Evolutionary conservation across 2,329 filamentous ascomycete species (phyloP).

Genomic region (Venturia carpophila): DNA sequence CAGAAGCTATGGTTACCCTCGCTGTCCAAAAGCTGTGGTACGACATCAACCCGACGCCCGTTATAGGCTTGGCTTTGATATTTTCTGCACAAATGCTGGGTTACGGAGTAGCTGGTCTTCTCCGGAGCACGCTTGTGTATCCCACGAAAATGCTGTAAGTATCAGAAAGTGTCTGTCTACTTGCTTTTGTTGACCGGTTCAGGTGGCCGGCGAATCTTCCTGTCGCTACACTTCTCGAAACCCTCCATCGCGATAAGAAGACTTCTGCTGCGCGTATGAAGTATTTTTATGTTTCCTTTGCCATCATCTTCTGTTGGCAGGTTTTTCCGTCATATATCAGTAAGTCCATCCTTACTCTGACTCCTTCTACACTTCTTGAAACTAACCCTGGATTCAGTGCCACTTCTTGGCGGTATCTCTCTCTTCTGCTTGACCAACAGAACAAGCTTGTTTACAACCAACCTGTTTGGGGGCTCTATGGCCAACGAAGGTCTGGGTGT

Average conservation of each 20-base stretch:
- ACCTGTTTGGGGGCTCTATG: conserved; percentile 20
- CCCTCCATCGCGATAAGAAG: conserved; percentile 19
- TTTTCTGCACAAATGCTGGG: conserved; percentile 21
- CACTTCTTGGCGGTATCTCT: conserved; percentile 16
- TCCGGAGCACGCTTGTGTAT: conserved; percentile 21
- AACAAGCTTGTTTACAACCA: conserved; percentile 20
- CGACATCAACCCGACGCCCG: conserved; percentile 7
- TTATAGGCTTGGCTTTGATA: conserved; percentile 18
- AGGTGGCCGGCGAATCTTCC: conserved; percentile 20
- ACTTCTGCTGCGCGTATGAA: conserved; percentile 21
- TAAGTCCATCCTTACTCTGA: neutral
- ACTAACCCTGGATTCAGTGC: neutral
- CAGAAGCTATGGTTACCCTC: conserved; percentile 19
- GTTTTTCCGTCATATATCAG: conserved; percentile 21
- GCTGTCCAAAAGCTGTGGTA: conserved; percentile 20
- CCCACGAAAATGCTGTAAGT: conserved; percentile 20
- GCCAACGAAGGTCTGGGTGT: conserved; percentile 20
- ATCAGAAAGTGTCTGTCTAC: neutral
- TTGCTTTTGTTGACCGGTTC: neutral
- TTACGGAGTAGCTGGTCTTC: conserved; percentile 21
- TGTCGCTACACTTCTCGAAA: conserved; percentile 19
- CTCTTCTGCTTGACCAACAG: conserved; percentile 21
- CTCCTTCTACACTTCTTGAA: neutral
- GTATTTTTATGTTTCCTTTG: conserved; percentile 28
- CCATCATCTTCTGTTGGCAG: conserved; percentile 19